Evolutionary conservation across 805 yeast genomes (phyloP).

Genomic region (Ogataea siamensis): DNA sequence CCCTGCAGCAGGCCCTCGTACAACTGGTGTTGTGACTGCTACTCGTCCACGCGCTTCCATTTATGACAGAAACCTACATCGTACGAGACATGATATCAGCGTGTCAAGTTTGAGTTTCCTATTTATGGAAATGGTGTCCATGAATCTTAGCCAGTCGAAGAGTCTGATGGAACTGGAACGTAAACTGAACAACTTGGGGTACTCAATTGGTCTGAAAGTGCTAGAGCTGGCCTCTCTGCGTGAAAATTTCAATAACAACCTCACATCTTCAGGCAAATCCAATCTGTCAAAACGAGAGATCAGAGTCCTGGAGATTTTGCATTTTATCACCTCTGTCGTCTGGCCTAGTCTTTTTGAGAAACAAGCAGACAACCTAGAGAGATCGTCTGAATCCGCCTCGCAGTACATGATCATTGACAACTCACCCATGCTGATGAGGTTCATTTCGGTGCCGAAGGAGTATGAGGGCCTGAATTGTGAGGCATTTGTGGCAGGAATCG

Average conservation of each 20-base stretch:
- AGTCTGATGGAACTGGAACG: slow-evolving; percentile 67
- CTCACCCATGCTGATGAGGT: slow-evolving; percentile 67
- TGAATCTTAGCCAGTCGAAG: slow-evolving; percentile 57
- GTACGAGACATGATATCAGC: slow-evolving; percentile 66
- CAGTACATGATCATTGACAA: slow-evolving; percentile 79
- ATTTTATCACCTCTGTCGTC: slow-evolving; percentile 67
- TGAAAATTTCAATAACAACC: slow-evolving; percentile 48
- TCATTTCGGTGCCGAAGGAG: slow-evolving; percentile 75
- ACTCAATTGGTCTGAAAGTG: slow-evolving; percentile 69
- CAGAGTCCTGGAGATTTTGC: slow-evolving; percentile 68
- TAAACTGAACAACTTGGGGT: slow-evolving; percentile 67
- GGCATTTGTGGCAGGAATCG: slow-evolving; percentile 80
- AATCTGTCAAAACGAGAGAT: slow-evolving; percentile 65
- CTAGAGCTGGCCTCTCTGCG: slow-evolving; percentile 68
- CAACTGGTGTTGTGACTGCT: slow-evolving; percentile 22
- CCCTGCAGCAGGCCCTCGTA: slow-evolving; percentile 31
- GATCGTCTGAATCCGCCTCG: slow-evolving; percentile 54
- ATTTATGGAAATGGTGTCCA: slow-evolving; percentile 67
- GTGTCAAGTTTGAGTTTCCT: slow-evolving; percentile 65
- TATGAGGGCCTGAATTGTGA: slow-evolving; percentile 74
- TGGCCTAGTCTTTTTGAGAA: slow-evolving; percentile 78
- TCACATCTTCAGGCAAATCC: slow-evolving; percentile 54
- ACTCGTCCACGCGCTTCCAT: slow-evolving; percentile 36
- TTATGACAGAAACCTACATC: slow-evolving; percentile 66
- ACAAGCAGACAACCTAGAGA: slow-evolving; percentile 50